These are phyloP conservation scores for Citrus medica DNA, from an alignment of 345 rosid species.

Conservation along the genomic window DNA sequence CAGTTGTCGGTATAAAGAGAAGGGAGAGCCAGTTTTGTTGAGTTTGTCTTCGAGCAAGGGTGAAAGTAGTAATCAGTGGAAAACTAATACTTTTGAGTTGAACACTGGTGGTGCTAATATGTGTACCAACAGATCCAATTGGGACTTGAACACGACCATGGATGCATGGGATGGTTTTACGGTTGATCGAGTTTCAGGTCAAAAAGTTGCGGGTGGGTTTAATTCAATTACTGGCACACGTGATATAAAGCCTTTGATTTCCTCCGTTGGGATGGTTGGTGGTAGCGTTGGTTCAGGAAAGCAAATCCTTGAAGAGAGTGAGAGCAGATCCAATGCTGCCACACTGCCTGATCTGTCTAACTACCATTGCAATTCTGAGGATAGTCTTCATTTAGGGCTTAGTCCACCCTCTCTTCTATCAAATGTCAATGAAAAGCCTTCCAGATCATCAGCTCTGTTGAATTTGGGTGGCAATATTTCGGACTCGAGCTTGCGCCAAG, in stretches of 20 bases:
- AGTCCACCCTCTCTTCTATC: slow-evolving; percentile 28
- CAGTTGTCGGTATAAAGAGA: slow-evolving; percentile 23
- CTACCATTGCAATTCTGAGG: slow-evolving; percentile 20
- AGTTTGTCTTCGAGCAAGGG: slow-evolving; percentile 50
- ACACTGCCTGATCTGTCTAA: slow-evolving; percentile 19
- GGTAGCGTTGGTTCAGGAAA: slow-evolving; percentile 21
- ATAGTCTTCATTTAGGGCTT: slow-evolving; percentile 58
- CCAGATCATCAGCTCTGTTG: slow-evolving; percentile 25
- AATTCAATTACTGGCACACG: slow-evolving; percentile 13
- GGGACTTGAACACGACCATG: slow-evolving; percentile 90
- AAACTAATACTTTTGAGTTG: slow-evolving; percentile 18
- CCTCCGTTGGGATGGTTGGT: slow-evolving; percentile 12
- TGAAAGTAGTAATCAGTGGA: slow-evolving; percentile 23
- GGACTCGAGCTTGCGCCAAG: slow-evolving; percentile 16
- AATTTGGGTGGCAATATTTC: slow-evolving; percentile 11
- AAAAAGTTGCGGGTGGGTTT: slow-evolving; percentile 20
- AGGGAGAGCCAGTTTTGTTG: slow-evolving; percentile 32
- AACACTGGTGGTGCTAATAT: slow-evolving; percentile 18
- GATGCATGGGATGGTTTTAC: slow-evolving; percentile 70
- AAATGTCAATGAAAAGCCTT: slow-evolving; percentile 22
- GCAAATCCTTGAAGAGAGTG: slow-evolving; percentile 21
- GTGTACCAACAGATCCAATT: slow-evolving; percentile 52
- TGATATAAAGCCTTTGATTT: slow-evolving; percentile 32
- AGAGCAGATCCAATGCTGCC: slow-evolving; percentile 12
- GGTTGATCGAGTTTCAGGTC: slow-evolving; percentile 27